Base-by-base conservation (phyloP, 495 filamentous ascomycete species). In the Niebla homalea region DNA sequence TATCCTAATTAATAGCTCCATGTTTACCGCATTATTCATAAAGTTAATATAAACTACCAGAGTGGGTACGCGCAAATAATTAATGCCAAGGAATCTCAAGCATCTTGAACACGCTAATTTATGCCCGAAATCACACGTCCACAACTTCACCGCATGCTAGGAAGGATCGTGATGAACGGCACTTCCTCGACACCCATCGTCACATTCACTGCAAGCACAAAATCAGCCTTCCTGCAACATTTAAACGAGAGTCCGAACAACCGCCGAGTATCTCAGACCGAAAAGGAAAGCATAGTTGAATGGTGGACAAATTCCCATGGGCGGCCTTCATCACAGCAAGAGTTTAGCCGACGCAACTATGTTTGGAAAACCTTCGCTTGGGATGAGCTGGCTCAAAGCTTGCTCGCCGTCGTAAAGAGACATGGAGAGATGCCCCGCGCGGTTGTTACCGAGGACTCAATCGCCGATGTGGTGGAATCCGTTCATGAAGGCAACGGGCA, bases 401-500 rank as follows among this genome's bases (percentile, higher is more conserved):
- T 51, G 42, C 10, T 51, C 37, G 49, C 49, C 29, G 11, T 8
- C 12, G 37, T 18, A 51, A 51, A 51, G 23, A 23, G 21, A 18
- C 21, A 51, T 2, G 38, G 32, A n/a, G 38, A 20, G 12, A n/a
- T 42, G 49, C 36, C 14, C 39, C 38, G 49, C 19, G n/a, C 42
- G 29, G 49, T 51, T 29, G 40, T 51, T 26, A 51, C 49, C 12
- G 49, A 51, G 26, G 49, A 51, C 29, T 42, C 36, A 40, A 51
- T 51, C 29, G 36, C 40, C 22, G 40, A 51, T 43, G 35, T 51
- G 14, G 49, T 51, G 14, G 49, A 51, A 20, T 40, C 38, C 19
- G 53, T 48, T 29, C 53, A 55, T 47, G 36, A 51, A 19, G 40
- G 26, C 42, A 55, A 55, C 36, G 53, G 49, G 20, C 53, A 55